Evolutionary conservation across 768 basidiomycete species (phyloP).

Genomic region (Mycena alexandri): DNA sequence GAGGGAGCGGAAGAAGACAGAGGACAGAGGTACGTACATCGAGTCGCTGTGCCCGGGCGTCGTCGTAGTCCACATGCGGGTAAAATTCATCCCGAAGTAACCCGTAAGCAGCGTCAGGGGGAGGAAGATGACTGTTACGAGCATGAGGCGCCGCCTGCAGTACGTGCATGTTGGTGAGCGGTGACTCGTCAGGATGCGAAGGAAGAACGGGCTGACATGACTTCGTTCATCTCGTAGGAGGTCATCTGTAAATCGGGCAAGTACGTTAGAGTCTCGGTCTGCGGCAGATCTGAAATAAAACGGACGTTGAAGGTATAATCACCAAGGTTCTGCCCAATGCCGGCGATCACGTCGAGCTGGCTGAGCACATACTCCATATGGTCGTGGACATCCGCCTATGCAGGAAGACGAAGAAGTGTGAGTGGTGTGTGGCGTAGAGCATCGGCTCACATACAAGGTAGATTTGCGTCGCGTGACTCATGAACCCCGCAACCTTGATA

Average conservation of each 20-base stretch:
- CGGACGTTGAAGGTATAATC: conserved; percentile 81
- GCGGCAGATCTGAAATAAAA: conserved; percentile 6
- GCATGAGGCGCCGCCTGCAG: conserved; percentile 65
- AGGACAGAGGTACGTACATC: conserved; percentile 50
- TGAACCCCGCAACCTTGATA: conserved; percentile 66
- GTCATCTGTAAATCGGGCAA: conserved; percentile 56
- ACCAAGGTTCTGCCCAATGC: conserved; percentile 78
- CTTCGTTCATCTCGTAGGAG: conserved; percentile 80
- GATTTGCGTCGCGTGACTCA: conserved; percentile 76
- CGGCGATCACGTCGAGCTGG: conserved; percentile 80
- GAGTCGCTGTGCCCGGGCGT: conserved; percentile 54
- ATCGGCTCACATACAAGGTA: conserved; percentile 62
- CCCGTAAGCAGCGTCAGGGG: conserved; percentile 73
- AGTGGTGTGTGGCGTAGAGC: background rate
- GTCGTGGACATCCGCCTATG: conserved; percentile 78
- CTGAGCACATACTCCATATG: conserved; percentile 80
- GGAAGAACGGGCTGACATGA: conserved; percentile 49
- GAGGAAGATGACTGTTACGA: conserved; percentile 77
- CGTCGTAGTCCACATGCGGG: conserved; percentile 61
- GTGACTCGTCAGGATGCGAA: background rate
- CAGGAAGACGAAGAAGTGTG: background rate
- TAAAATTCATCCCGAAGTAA: conserved; percentile 70
- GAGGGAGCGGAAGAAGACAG: too few relatives aligned
- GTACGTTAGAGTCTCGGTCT: background rate
- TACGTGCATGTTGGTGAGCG: conserved; percentile 31